These are phyloP conservation scores for Marsdenia floribunda DNA, from an alignment of 257 asterid genomes.

Conservation along the genomic window DNA sequence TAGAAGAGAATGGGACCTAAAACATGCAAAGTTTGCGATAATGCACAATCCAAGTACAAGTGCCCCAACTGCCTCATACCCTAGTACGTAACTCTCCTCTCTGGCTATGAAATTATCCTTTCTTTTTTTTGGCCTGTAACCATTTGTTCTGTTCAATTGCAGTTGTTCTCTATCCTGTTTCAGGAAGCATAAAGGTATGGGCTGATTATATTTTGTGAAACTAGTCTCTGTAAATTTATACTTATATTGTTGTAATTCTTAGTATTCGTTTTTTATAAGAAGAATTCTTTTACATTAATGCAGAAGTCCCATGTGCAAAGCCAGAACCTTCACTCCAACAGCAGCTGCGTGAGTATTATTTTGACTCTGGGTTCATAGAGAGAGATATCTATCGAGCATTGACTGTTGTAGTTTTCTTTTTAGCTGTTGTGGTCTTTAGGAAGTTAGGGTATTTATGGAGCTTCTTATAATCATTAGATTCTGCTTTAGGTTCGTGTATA, in stretches of 20 bases:
- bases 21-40: conserved; percentile 65
- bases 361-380: background rate
- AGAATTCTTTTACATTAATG: conserved; percentile 18
- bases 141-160: conserved; percentile 19
- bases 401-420: no score
- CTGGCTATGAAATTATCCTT: background rate
- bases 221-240: background rate
- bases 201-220: conserved; percentile 1
- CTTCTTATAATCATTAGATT: background rate
- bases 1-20: conserved; percentile 42
- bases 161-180: conserved; percentile 74
- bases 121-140: background rate
- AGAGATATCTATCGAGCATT: background rate
- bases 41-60: conserved; percentile 69
- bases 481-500: background rate
- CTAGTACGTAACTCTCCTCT: conserved; percentile 39
- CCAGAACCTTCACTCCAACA: conserved; percentile 28
- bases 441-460: background rate
- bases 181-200: conserved; percentile 80
- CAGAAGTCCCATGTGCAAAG: conserved; percentile 69
- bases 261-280: background rate
- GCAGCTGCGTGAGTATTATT: conserved; percentile 15
- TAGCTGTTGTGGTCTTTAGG: background rate
- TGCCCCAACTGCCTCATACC: conserved; percentile 72
- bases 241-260: background rate